Percentiles rank a stretch among this genome's conserved stretches.
phyloP scores from a whole-genome alignment of 2,329 filamentous ascomycete species.

The Botrytis deweyae region DNA sequence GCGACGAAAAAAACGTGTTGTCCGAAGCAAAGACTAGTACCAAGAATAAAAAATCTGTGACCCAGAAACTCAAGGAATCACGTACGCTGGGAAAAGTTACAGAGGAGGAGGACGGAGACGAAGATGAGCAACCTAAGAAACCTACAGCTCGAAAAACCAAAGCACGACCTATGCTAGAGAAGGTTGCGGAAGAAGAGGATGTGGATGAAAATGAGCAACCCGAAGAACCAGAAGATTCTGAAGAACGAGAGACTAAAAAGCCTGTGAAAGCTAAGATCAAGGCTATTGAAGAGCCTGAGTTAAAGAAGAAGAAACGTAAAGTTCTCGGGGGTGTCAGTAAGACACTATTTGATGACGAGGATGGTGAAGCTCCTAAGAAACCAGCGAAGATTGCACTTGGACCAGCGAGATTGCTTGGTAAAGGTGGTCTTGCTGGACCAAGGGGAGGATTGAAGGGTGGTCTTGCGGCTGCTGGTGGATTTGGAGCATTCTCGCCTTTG shows the following conservation, averaged over 20 bases:
- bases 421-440: conserved; percentile 35
- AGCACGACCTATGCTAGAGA: conserved; percentile 33
- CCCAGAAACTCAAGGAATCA: conserved; percentile 37
- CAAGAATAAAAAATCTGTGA: conserved; percentile 36
- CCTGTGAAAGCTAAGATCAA: conserved; percentile 26
- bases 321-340: conserved; percentile 64
- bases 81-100: conserved; percentile 43
- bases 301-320: conserved; percentile 64
- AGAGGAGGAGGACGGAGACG: conserved; percentile 41
- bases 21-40: conserved; percentile 43
- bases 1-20: conserved; percentile 44
- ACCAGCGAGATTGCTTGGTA: conserved; percentile 35
- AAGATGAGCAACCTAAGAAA: conserved; percentile 29
- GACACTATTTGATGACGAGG: conserved; percentile 71
- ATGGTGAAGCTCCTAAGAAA: conserved; percentile 49
- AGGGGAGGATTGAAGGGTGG: conserved; percentile 31
- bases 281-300: conserved; percentile 36
- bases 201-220: conserved; percentile 34
- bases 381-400: conserved; percentile 41
- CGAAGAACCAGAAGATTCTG: conserved; percentile 38
- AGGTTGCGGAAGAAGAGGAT: conserved; percentile 43
- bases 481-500: conserved; percentile 67
- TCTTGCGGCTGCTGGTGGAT: conserved; percentile 42
- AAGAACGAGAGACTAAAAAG: conserved; percentile 22
- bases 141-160: conserved; percentile 4